Base-by-base conservation (phyloP, 2,329 filamentous ascomycete genomes). In the Ophiosphaerella herpotricha region DNA sequence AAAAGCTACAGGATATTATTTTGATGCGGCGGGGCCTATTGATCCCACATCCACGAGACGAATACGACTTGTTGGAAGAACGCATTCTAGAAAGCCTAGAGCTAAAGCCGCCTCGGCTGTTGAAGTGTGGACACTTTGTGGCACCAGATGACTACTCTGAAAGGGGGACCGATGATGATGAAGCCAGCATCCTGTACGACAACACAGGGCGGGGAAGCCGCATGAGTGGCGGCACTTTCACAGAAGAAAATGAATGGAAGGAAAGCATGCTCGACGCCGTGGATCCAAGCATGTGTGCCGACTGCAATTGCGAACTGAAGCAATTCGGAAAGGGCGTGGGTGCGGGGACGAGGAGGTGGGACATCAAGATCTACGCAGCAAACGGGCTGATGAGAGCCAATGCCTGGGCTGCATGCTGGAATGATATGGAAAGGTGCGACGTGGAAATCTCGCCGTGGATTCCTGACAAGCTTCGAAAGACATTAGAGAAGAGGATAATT, bases 351-450 rank as follows among this genome's bases (percentile, higher is more conserved):
- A 83, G 82, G 61, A 79, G 85, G 41, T 94, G 90, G 79, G 83
- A 86, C 26, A 82, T 97, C 70, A 94, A 91, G 67, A 87, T 97
- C 1, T 99, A 93, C 66, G 94, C 94, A 1, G 93, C 91, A 44
- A 99, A 97, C 72, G 94, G 94, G 0, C 77, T 97, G 40, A 96
- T 99, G 90, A 85, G 86, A 50, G 87, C 90, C 5, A 91, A 91
- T 0, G 93, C 94, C 0, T 99, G 94, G 94, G 84, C 85, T 4
- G 92, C 92, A 2, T 93, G 90, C 50, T 99, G 93, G 93, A 89
- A 85, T 61, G 93, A 97, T 74, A 99, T 99, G 94, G 94, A 99
- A 75, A 84, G 93, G n/a, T 90, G 97, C 0, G 94, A 99, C 67
- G 90, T 96, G 1, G 93, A 97, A 73, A 84, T 99, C 44, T 85